Percentiles rank a stretch among this genome's conserved stretches.
Evolutionary conservation across 2,329 filamentous ascomycete species (phyloP).

Genomic region (Exophiala calicioides): DNA sequence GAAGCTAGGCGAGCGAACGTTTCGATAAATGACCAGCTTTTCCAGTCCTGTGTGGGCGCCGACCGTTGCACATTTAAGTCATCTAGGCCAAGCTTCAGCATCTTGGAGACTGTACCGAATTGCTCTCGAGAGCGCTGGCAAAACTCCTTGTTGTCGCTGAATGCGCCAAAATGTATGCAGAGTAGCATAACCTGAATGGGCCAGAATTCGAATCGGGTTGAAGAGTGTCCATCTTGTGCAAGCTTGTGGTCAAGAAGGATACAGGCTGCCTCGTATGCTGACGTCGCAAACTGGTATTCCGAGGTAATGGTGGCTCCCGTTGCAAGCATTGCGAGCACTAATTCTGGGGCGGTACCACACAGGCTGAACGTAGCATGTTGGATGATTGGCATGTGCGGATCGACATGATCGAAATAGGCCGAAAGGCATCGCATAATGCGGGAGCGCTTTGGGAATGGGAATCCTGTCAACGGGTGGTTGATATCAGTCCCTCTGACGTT

Average conservation of each 20-base stretch:
- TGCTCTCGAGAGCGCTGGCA: neutral
- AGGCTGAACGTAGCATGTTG: slow-evolving; percentile 2
- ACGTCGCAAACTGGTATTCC: neutral
- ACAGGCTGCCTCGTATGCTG: neutral
- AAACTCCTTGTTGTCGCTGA: neutral
- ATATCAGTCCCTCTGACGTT: neutral
- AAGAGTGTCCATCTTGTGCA: too few relatives aligned
- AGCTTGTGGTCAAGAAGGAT: too few relatives aligned
- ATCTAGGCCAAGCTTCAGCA: neutral
- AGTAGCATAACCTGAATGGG: neutral
- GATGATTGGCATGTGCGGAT: neutral
- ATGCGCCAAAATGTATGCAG: neutral
- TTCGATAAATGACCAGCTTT: too few relatives aligned
- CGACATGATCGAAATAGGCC: neutral
- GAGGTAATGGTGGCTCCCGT: neutral
- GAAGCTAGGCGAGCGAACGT: too few relatives aligned
- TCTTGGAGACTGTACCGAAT: neutral
- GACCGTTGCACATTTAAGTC: too few relatives aligned
- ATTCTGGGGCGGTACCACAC: neutral
- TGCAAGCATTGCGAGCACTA: slow-evolving; percentile 1
- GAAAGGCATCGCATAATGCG: neutral
- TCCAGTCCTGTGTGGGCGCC: too few relatives aligned
- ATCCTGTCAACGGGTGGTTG: neutral
- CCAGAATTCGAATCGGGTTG: neutral
- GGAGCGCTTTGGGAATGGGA: neutral